Conservation (phyloP, 805 yeast species). For the Lipomyces kockii region DNA sequence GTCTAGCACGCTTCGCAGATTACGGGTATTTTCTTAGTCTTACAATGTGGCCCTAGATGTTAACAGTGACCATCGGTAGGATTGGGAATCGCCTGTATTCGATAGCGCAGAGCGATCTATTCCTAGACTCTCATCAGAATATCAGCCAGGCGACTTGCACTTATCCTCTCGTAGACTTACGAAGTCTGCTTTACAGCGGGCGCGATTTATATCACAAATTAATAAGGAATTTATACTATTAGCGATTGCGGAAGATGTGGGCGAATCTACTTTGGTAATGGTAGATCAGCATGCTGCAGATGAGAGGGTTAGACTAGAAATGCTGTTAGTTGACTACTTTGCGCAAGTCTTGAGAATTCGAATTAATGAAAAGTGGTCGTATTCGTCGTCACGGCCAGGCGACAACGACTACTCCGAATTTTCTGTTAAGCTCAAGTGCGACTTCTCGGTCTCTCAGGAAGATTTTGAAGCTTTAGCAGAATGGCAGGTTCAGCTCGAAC, state of each 20-base stretch:
- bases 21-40: background rate
- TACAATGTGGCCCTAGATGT: background rate
- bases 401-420: background rate
- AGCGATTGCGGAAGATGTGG: constrained; percentile 33
- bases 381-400: background rate
- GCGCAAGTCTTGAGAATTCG: background rate
- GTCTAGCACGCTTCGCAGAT: background rate
- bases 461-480: constrained; percentile 42
- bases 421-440: constrained; percentile 8
- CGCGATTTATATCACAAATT: constrained; percentile 53
- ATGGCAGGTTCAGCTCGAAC: constrained; percentile 15
- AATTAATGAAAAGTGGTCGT: background rate
- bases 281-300: constrained; percentile 88
- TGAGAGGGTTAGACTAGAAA: constrained; percentile 71
- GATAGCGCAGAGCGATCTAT: constrained; percentile 14
- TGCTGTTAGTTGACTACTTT: constrained; percentile 49
- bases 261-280: constrained; percentile 46
- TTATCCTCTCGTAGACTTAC: constrained; percentile 6
- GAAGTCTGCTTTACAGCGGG: constrained; percentile 11
- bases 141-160: background rate
- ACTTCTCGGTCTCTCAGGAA: constrained; percentile 37
- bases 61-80: background rate
- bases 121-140: constrained; percentile 3
- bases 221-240: constrained; percentile 67
- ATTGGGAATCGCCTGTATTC: constrained; percentile 18